phyloP scores from a whole-genome alignment of 371 early-diverging fungal genomes.

The Mucor piriformis region DNA sequence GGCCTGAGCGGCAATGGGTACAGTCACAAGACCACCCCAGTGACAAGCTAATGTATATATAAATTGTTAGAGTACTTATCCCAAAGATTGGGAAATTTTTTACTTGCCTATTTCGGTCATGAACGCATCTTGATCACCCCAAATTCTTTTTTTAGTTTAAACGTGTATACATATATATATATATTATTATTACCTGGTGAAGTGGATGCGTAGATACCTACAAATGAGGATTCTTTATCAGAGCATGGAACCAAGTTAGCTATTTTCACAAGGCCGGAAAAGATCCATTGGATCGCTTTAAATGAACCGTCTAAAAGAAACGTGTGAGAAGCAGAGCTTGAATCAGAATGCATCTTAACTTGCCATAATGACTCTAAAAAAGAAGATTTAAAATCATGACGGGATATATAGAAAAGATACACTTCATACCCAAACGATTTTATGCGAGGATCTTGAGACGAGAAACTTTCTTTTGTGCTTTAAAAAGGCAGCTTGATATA shows the following conservation, averaged over 20 bases:
- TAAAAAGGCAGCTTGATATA: conserved; percentile 32
- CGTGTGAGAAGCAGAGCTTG: too few species aligned
- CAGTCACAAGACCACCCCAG: conserved; percentile 27
- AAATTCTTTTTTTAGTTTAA: not conserved
- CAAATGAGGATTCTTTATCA: conserved; percentile 27
- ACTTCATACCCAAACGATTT: not conserved
- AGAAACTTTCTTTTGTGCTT: conserved; percentile 19
- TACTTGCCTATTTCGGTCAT: conserved; percentile 18
- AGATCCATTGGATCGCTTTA: conserved; percentile 2
- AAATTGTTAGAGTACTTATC: not conserved
- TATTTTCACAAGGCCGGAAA: conserved; percentile 5
- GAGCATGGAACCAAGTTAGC: conserved; percentile 35
- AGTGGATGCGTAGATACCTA: conserved; percentile 45
- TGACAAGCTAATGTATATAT: conserved; percentile 18
- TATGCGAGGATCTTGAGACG: conserved; percentile 7
- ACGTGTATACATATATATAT: not conserved
- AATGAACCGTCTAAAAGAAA: conserved; percentile 7
- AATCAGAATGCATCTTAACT: not conserved
- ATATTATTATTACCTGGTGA: conserved; percentile 34
- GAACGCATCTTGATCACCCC: conserved; percentile 6
- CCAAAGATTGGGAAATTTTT: not conserved
- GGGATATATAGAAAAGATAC: not conserved
- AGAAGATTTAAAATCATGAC: not conserved
- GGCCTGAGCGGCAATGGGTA: conserved; percentile 35
- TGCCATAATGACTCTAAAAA: not conserved